Percentiles rank a stretch among this genome's conserved stretches.
Evolutionary conservation across 768 basidiomycete species (phyloP).

Genomic region (Lactarius sanguifluus): DNA sequence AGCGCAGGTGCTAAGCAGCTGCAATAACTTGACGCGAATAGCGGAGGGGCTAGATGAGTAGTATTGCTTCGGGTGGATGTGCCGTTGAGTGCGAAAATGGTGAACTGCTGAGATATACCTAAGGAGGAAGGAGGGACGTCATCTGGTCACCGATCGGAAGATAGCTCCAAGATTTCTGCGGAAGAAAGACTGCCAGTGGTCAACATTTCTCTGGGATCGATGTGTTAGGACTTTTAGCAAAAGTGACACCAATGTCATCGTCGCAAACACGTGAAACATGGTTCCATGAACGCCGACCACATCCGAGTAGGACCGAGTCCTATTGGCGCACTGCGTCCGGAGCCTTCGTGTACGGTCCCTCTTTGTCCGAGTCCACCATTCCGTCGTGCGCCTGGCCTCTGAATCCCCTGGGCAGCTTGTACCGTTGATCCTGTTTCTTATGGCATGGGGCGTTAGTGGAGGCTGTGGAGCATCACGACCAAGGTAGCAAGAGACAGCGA

Average conservation of each 20-base stretch:
- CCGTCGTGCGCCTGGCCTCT: too few relatives aligned
- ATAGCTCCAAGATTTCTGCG: constrained; percentile 28
- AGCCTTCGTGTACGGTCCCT: too few relatives aligned
- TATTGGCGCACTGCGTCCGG: too few relatives aligned
- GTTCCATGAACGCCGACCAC: constrained; percentile 18
- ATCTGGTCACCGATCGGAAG: background rate
- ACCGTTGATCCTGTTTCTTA: background rate
- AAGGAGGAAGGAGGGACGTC: constrained; percentile 8
- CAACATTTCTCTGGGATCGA: too few relatives aligned
- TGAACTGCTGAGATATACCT: constrained; percentile 12
- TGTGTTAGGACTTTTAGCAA: constrained; percentile 11
- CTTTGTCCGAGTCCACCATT: background rate
- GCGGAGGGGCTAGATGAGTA: background rate
- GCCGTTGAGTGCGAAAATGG: background rate
- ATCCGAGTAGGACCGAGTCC: background rate
- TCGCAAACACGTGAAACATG: constrained; percentile 3
- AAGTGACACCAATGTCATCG: constrained; percentile 10
- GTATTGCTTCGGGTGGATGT: background rate
- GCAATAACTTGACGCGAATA: constrained; percentile 16
- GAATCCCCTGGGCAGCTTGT: background rate
- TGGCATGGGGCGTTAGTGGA: background rate
- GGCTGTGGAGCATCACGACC: background rate
- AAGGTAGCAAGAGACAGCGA: background rate
- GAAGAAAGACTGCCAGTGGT: constrained; percentile 28
- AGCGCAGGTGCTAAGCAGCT: constrained; percentile 13